Conservation (phyloP, 1,284 basidiomycete genomes). For the Schizophyllum commune region DNA sequence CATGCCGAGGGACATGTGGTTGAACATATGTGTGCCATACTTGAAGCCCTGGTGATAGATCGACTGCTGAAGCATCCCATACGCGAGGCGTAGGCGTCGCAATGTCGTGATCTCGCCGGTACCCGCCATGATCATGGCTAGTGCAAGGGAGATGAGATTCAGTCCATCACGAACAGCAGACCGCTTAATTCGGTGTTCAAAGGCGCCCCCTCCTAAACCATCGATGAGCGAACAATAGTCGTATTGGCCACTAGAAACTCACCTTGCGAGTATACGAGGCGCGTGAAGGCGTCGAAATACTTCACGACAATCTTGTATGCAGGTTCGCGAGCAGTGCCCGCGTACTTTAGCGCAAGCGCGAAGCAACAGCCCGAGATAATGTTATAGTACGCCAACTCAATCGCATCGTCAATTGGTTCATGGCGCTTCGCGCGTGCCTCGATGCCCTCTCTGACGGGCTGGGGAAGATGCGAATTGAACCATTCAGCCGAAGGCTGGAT, state of each 20-base stretch:
- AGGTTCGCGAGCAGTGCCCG: conserved; percentile 83
- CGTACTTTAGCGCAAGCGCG: conserved; percentile 87
- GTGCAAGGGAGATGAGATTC: conserved; percentile 78
- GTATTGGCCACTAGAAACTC: conserved; percentile 16
- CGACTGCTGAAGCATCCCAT: conserved; percentile 78
- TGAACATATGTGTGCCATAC: conserved; percentile 89
- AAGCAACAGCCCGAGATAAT: conserved; percentile 89
- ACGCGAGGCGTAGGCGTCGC: conserved; percentile 82
- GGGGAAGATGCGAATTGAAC: conserved; percentile 72
- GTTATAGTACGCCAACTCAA: conserved; percentile 84
- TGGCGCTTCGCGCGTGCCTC: conserved; percentile 38
- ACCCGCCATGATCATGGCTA: conserved; percentile 93
- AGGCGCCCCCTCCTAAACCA: conserved; percentile 49
- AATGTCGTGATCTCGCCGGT: conserved; percentile 91
- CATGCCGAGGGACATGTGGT: conserved; percentile 87
- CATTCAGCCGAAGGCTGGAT: conserved; percentile 72
- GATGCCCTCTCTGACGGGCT: conserved; percentile 54
- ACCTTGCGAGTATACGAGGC: conserved; percentile 59
- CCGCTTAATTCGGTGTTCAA: conserved; percentile 81
- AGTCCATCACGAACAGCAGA: conserved; percentile 84
- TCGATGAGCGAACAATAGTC: background rate
- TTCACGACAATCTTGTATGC: conserved; percentile 79
- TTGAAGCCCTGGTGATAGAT: conserved; percentile 76
- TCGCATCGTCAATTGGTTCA: conserved; percentile 61
- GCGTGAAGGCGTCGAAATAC: conserved; percentile 74